Conservation (phyloP, 192 early-diverging fungal species). For the Chytriomyces confervae region DNA sequence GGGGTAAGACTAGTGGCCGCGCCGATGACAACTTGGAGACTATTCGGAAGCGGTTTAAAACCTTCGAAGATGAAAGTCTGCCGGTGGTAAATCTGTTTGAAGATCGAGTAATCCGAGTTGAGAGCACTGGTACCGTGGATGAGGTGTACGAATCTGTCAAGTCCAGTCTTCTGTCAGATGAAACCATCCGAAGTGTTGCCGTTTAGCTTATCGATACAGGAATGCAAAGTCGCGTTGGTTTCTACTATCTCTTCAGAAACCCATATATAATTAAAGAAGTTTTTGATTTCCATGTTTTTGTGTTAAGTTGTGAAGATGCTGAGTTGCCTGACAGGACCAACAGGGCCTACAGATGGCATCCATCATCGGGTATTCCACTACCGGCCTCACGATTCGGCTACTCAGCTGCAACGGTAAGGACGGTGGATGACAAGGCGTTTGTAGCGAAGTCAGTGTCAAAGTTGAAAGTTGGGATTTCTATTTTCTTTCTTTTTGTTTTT, state of each 20-base stretch:
- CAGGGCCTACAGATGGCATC: too few species aligned
- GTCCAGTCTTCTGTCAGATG: background rate
- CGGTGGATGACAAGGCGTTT: background rate
- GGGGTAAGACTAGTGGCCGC: slow-evolving; percentile 65
- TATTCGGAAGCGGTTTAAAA: slow-evolving; percentile 59
- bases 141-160: slow-evolving; percentile 9
- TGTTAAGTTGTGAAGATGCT: background rate
- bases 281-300: background rate
- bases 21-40: slow-evolving; percentile 65
- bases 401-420: too few species aligned
- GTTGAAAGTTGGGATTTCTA: slow-evolving; percentile 2
- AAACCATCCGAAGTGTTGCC: background rate
- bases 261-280: too few species aligned
- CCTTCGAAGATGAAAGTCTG: slow-evolving; percentile 46
- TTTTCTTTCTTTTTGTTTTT: slow-evolving; percentile 32
- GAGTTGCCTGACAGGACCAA: too few species aligned
- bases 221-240: background rate
- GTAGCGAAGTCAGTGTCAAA: background rate
- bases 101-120: slow-evolving; percentile 37
- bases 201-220: background rate
- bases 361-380: too few species aligned
- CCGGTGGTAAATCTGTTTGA: slow-evolving; percentile 54
- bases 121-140: slow-evolving; percentile 23
- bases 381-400: too few species aligned
- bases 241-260: too few species aligned